These are phyloP conservation scores for Camelina hispida DNA, from an alignment of 345 rosid genomes.

Conservation along the genomic window DNA sequence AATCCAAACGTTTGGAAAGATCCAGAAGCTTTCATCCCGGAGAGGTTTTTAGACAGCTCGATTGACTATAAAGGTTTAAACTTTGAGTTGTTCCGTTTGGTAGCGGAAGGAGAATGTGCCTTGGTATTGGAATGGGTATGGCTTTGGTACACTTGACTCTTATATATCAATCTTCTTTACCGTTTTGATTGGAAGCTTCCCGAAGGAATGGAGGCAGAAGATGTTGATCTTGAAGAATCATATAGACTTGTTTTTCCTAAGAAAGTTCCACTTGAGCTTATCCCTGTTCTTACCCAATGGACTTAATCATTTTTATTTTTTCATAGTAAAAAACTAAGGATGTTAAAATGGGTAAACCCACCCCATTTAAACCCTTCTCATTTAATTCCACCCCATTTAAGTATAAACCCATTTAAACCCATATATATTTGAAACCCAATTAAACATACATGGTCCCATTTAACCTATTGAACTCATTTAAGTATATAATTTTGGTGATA, in stretches of 20 bases:
- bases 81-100: conserved; percentile 68
- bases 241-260: conserved; percentile 52
- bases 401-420: too few species aligned
- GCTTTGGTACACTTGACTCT: conserved; percentile 50
- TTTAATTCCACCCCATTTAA: too few species aligned
- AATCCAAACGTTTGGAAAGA: conserved; percentile 42
- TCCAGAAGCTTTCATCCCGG: conserved; percentile 34
- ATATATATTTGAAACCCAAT: too few species aligned
- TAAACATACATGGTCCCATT: too few species aligned
- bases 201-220: conserved; percentile 46
- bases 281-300: conserved; percentile 33
- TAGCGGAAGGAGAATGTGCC: conserved; percentile 66
- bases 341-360: too few species aligned
- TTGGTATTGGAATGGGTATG: conserved; percentile 51
- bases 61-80: conserved; percentile 58
- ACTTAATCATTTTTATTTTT: background rate
- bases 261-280: conserved; percentile 55
- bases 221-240: conserved; percentile 58
- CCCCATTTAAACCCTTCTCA: too few species aligned
- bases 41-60: conserved; percentile 33
- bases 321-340: too few species aligned
- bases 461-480: too few species aligned
- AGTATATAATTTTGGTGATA: too few species aligned
- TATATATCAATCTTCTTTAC: conserved; percentile 54
- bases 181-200: conserved; percentile 61